Base-by-base conservation (phyloP, 2,329 filamentous ascomycete genomes). In the Cyclaneusma minus region DNA sequence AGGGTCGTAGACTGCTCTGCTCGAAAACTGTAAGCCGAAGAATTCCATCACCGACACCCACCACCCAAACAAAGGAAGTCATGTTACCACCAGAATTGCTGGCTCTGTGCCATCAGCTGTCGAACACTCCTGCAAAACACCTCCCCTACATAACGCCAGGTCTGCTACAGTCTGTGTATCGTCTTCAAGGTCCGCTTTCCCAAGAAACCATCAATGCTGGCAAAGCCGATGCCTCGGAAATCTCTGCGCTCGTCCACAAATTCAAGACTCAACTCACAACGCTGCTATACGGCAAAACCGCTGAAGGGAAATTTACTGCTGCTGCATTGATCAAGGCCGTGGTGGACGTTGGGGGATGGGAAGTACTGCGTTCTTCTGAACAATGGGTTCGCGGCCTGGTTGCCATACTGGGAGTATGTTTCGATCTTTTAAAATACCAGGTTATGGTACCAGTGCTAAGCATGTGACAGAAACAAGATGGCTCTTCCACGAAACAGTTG, bases 261-360 rank as follows among this genome's bases (percentile, higher is more conserved):
- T 62, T 91, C 42, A 82, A 79, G 46, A 82, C 79, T 4, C 72
- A 81, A 28, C 60, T 93, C 32, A 75, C 71, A 2, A 73, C 78
- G 8, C 60, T 94, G 9, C 56, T 94, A 17, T 79, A 81, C 45
- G 83, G 87, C 29, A 75, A 75, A 31, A 81, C 58, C 24, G 48
- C 68, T 3, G 70, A 84, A 40, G 81, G 76, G 22, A 69, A 82
- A 41, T 91, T 87, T 55, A 66, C 74, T 11, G 84, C 76, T 5
- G 68, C 80, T 22, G 72, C 79, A 10, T 54, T 94, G 25, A 67
- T 84, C 49, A 94, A 94, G 54, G 68, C 79, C 4, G 60, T 75
- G 4, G 59, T 93, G 22, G 85, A 94, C 41, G 69, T 78, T 21
- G 84, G 84, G 13, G 83, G 83, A 23, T 83, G 79, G 71, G 82